These are phyloP conservation scores for Phytophthora pini DNA, from an alignment of 352 stramenopile genomes.

Conservation along the genomic window DNA sequence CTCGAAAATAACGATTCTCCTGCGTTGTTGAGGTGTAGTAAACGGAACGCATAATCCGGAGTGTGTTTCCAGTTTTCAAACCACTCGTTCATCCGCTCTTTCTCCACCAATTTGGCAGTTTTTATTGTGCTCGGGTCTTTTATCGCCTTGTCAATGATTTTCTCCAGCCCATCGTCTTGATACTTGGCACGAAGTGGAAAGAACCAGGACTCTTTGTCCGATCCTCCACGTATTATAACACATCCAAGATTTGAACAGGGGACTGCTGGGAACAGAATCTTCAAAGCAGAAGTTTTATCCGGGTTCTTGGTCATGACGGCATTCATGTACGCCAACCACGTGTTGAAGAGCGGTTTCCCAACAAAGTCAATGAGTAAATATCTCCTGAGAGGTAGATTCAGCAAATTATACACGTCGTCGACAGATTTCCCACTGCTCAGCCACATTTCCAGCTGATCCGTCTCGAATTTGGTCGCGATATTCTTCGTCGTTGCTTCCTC, in stretches of 20 bases:
- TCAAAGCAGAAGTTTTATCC: background rate
- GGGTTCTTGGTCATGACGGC: background rate
- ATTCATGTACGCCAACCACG: conserved; percentile 5
- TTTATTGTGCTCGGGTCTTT: background rate
- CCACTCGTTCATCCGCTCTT: background rate
- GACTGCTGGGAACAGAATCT: background rate
- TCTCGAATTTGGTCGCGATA: conserved; percentile 5
- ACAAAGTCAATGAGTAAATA: background rate
- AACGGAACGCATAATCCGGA: background rate
- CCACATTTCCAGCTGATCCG: conserved; percentile 6
- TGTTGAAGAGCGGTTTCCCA: background rate
- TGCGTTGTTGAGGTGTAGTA: background rate
- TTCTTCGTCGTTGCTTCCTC: background rate
- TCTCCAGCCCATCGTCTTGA: too few relatives aligned
- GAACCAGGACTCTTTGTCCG: background rate
- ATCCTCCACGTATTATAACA: background rate
- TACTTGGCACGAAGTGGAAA: background rate
- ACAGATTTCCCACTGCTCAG: background rate
- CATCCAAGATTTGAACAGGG: background rate
- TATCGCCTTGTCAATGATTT: background rate
- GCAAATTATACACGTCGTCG: background rate
- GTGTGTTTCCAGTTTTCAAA: background rate
- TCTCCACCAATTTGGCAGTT: background rate
- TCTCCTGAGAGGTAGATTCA: background rate
- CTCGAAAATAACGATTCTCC: background rate